Evolutionary conservation across 495 filamentous ascomycete species (phyloP).

Genomic region (Amorphotheca resinae): DNA sequence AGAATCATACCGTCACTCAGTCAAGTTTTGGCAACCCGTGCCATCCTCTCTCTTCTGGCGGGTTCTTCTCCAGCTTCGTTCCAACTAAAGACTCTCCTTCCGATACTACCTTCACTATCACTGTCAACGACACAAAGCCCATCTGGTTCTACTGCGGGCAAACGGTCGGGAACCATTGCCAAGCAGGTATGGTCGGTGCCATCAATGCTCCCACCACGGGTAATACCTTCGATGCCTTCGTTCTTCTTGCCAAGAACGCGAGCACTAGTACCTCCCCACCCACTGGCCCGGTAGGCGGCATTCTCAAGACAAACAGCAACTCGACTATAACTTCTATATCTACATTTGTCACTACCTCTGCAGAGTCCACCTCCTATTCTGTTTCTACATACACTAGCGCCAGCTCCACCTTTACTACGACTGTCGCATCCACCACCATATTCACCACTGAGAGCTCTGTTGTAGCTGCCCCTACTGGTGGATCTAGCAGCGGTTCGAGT

Average conservation of each 20-base stretch:
- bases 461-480: not conserved
- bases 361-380: not conserved
- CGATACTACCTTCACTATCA: slow-evolving; percentile 45
- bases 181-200: slow-evolving; percentile 21
- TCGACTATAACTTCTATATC: not conserved
- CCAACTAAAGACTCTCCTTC: slow-evolving; percentile 27
- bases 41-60: slow-evolving; percentile 16
- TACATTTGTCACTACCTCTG: not conserved
- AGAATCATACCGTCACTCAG: slow-evolving; percentile 59
- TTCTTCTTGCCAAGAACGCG: slow-evolving; percentile 23
- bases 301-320: not conserved
- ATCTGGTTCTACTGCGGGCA: slow-evolving; percentile 53
- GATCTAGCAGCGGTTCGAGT: not conserved
- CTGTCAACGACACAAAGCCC: slow-evolving; percentile 48
- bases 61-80: slow-evolving; percentile 32
- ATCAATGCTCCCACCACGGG: slow-evolving; percentile 15
- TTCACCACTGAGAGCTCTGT: too few species aligned
- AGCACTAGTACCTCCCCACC: slow-evolving; percentile 26
- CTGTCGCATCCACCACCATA: not conserved
- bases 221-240: slow-evolving; percentile 27
- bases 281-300: slow-evolving; percentile 22
- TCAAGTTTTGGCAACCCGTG: slow-evolving; percentile 58
- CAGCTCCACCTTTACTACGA: not conserved
- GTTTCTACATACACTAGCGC: not conserved
- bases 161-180: slow-evolving; percentile 47